Evolutionary conservation across 2,329 filamentous ascomycete genomes (phyloP), one percentile per base, ranked within the genome.

Genomic region (Cercospora sp.): DNA sequence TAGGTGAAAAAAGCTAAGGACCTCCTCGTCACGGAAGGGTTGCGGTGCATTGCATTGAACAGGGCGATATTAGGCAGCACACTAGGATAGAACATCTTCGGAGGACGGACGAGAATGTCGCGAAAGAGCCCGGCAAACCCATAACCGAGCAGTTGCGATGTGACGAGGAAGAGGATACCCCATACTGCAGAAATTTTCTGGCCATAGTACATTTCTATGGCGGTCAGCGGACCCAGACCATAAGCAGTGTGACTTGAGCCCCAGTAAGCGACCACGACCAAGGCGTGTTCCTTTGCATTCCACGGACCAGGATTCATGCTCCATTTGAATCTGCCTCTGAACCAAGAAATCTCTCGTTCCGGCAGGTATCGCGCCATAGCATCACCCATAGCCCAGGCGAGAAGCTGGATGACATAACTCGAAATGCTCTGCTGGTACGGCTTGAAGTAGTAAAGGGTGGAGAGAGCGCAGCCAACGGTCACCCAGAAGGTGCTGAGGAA

Each of bases 41-140:
- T 61, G 5, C 67, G 67, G 51, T 69, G 68, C 68, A 69, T 69
- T 18, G 65, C 68, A n/a, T 69, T 69, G 68, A 69, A 69, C 13
- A 69, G 58, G 33, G 68, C 42, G 2, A 69, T 63, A 36, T 67
- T 65, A 7, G 68, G 65, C 3, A 69, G 59, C 6, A 65, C 63
- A 31, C 65, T 51, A 16, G 92, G 92, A 92, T 92, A 96, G 55
- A 95, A 93, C 92, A 96, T 95, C 67, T 91, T 91, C 70, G 90
- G 91, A 0, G 92, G 92, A 26, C 91, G 87, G 39, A 96, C 92
- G 5, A 96, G 84, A 76, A 93, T 94, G 59, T 91, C 87, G 66
- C 92, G 85, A 1, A 91, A 91, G 59, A 96, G 83, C 2, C 92
- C 92, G 60, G 92, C 92, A 77, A 96, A 93, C 3, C 92, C 89